A percentile compares a stretch with the other conserved stretches of the same genome.
Conservation (phyloP, 345 rosid species). For the Eucalyptus pauciflora region DNA sequence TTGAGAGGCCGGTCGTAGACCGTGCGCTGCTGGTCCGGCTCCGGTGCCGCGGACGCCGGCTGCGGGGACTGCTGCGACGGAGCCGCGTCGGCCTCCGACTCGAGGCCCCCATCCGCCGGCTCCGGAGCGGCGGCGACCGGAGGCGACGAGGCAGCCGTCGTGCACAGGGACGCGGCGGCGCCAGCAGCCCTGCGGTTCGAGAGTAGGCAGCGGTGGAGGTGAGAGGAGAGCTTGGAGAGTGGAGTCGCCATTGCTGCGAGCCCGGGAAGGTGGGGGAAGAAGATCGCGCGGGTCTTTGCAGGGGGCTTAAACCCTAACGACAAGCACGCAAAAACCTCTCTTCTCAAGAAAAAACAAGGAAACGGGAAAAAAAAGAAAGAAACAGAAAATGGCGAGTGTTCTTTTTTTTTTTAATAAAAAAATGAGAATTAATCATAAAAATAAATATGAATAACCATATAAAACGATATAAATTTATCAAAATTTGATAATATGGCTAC, state of each 20-base stretch:
- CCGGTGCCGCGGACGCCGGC: neutral
- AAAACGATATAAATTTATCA: too few relatives aligned
- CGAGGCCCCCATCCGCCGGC: slow-evolving; percentile 13
- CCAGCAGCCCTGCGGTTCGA: slow-evolving; percentile 14
- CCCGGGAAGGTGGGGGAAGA: neutral
- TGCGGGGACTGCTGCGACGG: neutral
- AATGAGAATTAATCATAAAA: neutral
- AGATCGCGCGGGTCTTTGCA: neutral
- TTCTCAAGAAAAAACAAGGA: neutral
- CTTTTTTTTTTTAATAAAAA: too few relatives aligned
- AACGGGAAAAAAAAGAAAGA: neutral
- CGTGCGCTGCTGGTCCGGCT: slow-evolving; percentile 8
- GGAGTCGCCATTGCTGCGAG: slow-evolving; percentile 22
- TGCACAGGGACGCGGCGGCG: slow-evolving; percentile 35
- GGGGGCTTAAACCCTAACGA: slow-evolving; percentile 1
- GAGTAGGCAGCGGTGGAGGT: slow-evolving; percentile 36
- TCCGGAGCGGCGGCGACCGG: slow-evolving; percentile 2
- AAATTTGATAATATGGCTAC: neutral
- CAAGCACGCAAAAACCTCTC: neutral
- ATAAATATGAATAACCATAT: too few relatives aligned
- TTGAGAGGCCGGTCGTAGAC: slow-evolving; percentile 49
- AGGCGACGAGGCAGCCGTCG: slow-evolving; percentile 11
- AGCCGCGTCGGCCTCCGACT: slow-evolving; percentile 17
- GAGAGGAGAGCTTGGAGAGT: slow-evolving; percentile 41
- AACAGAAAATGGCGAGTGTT: neutral